Conservation (phyloP, 257 asterid species). For the Dorcoceras hygrometricum region DNA sequence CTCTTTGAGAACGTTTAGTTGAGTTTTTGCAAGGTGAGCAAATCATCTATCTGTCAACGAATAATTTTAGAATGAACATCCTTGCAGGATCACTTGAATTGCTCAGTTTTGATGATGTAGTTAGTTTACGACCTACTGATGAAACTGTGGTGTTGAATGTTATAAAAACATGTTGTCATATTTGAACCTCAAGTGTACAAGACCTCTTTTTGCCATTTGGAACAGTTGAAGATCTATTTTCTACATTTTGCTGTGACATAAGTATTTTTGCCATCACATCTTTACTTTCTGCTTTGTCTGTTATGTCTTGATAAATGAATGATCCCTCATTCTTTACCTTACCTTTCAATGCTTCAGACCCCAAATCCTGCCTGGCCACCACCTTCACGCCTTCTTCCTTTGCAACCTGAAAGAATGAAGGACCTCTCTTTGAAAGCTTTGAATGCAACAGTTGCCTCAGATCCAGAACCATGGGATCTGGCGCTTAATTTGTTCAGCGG, state of each 20-base stretch:
- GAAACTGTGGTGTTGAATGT: neutral
- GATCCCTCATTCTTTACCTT: neutral
- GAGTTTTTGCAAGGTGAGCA: too few relatives aligned
- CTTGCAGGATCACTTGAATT: slow-evolving; percentile 15
- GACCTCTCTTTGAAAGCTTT: slow-evolving; percentile 60
- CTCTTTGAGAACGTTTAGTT: too few relatives aligned
- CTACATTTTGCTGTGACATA: slow-evolving; percentile 8
- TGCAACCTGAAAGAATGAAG: slow-evolving; percentile 79
- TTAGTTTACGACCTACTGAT: neutral
- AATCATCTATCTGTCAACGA: too few relatives aligned
- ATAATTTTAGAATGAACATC: neutral
- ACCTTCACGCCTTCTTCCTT: slow-evolving; percentile 78
- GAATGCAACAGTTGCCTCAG: slow-evolving; percentile 76
- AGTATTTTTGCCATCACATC: slow-evolving; percentile 9
- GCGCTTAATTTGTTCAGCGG: slow-evolving; percentile 62
- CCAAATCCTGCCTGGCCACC: slow-evolving; percentile 99
- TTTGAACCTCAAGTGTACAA: too few relatives aligned
- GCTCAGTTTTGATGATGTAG: slow-evolving; percentile 3
- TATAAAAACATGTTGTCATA: slow-evolving; percentile 1
- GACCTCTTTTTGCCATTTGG: neutral
- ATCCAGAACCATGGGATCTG: slow-evolving; percentile 78
- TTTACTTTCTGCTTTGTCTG: slow-evolving; percentile 1
- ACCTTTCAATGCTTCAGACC: slow-evolving; percentile 46
- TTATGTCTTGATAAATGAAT: slow-evolving; percentile 11
- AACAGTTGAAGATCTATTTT: slow-evolving; percentile 19